Percentiles rank a stretch among this genome's conserved stretches.
Conservation (phyloP, 768 basidiomycete genomes). For the Lentinula boryana region DNA sequence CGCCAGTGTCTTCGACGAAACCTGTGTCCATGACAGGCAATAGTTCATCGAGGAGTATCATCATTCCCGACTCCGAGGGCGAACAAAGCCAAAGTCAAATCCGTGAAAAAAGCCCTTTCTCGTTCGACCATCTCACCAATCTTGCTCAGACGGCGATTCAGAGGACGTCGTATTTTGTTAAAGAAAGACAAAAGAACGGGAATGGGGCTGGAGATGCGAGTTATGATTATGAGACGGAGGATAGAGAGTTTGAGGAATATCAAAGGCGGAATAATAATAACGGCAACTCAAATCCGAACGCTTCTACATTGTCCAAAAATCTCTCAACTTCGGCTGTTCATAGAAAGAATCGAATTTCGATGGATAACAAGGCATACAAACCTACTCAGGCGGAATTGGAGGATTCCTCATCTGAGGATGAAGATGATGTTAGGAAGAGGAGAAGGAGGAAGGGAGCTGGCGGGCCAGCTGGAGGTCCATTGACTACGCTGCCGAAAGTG, state of each 20-base stretch:
- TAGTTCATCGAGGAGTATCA: conserved; percentile 32
- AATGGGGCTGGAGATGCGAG: conserved; percentile 38
- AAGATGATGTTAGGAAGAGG: conserved; percentile 45
- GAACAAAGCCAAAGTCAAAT: conserved; percentile 53
- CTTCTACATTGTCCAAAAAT: conserved; percentile 6
- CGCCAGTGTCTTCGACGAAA: background rate
- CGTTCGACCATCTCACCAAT: conserved; percentile 52
- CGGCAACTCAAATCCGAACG: conserved; percentile 21
- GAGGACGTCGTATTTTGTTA: conserved; percentile 60
- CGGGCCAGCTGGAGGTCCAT: conserved; percentile 45
- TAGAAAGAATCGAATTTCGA: conserved; percentile 56
- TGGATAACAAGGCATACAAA: conserved; percentile 79
- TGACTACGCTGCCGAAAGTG: conserved; percentile 64
- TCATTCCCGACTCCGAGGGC: conserved; percentile 66
- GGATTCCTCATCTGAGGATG: conserved; percentile 47
- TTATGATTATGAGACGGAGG: conserved; percentile 78
- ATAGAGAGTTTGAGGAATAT: conserved; percentile 49
- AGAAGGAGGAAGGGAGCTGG: conserved; percentile 49
- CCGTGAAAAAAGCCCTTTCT: conserved; percentile 21
- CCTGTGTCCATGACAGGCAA: conserved; percentile 44
- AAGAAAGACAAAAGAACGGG: conserved; percentile 55
- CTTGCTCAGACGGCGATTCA: conserved; percentile 45
- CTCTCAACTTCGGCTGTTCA: conserved; percentile 15
- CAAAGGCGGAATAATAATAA: conserved; percentile 10
- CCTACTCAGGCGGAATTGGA: conserved; percentile 61